Base-by-base conservation (phyloP, 2,329 filamentous ascomycete genomes). In the Aspergillus spinulosporus region DNA sequence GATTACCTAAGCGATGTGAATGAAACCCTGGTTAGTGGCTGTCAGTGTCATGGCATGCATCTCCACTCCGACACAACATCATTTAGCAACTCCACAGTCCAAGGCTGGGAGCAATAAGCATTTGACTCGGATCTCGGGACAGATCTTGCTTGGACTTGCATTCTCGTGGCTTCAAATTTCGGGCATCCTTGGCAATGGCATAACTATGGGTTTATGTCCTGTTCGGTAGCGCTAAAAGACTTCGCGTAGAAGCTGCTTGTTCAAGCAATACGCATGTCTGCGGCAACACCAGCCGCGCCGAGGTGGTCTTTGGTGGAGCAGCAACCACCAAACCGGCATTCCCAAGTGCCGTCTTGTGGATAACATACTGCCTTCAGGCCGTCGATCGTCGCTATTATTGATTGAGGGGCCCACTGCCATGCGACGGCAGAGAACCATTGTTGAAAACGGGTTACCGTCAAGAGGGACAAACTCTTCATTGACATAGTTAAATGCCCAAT, bases 361-460 rank as follows among this genome's bases (percentile, higher is more conserved):
- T 45, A 29, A 8, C 21, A 26, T 34, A 7, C 49, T 21, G 46
- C 39, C 31, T 31, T 21, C 28, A 46, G 31, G 28, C 34, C 46
- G 32, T 50, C 42, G 47, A 40, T 55, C 40, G 21, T 50, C 44
- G 32, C 37, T 43, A 49, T 36, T 39, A 49, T 49, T 54, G 15
- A 43, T 26, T 21, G n/a, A 43, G 14, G 5, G 36, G 34, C 2
- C 14, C 11, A 44, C 21, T 28, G 43, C 46, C 39, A 44, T 11
- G 14, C 14, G 42, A 50, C 37, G 28, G 39, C 46, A 45, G 15
- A 21, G 32, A 50, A 49, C 45, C 52, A 47, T 45, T 9, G 46
- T 15, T 37, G 11, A 12, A 12, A 37, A 37, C 42, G 29, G 39
- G 9, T 15, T 12, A 31, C 29, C 40, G 49, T 34, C 39, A 52